Base-by-base conservation (phyloP, 1,284 basidiomycete species). In the Leccinum angustisporum region DNA sequence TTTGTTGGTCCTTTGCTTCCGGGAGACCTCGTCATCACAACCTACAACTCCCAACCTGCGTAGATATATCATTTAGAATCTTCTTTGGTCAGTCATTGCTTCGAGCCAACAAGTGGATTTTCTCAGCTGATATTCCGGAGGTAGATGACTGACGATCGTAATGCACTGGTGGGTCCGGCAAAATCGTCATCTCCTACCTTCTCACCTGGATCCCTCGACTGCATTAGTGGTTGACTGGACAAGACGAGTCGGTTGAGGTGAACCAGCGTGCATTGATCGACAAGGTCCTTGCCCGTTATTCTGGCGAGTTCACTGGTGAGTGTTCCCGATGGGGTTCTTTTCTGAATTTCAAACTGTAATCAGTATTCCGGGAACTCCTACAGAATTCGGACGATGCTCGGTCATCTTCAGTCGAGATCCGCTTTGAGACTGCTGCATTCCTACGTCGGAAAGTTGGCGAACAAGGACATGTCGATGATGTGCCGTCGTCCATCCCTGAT, bases 341-440 rank as follows among this genome's bases (percentile, higher is more conserved):
- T 54, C 38, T 58, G 40, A 55, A 25, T 60, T 14, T 43, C 16
- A 31, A 18, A 11, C 61, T 40, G 13, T 56, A 5, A 21, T 43
- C 59, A 84, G 92, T 96, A 51, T 96, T 95, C 70, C 85, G 95
- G 50, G 95, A 98, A 74, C 85, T 98, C 11, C 79, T 98, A 0
- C 83, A 98, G 79, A 98, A 98, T 73, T 96, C 95, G 13, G 95
- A 98, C 73, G 96, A 98, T 77, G 95, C 94, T 0, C 88, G 86
- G 46, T 91, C 95, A 7, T 86, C 83, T 61, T 79, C 85, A 40
- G 93, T 91, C 4, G 91, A 95, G 75, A 92, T 96, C 66, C 43
- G 14, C 43, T 57, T 57, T 67, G 86, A 92, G 71, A 91, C 92
- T 0, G 77, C 86, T 70, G 72, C 70, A 8, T 86, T 81, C 62